phyloP scores from a whole-genome alignment of 345 rosid species.

The Linum lewisii region DNA sequence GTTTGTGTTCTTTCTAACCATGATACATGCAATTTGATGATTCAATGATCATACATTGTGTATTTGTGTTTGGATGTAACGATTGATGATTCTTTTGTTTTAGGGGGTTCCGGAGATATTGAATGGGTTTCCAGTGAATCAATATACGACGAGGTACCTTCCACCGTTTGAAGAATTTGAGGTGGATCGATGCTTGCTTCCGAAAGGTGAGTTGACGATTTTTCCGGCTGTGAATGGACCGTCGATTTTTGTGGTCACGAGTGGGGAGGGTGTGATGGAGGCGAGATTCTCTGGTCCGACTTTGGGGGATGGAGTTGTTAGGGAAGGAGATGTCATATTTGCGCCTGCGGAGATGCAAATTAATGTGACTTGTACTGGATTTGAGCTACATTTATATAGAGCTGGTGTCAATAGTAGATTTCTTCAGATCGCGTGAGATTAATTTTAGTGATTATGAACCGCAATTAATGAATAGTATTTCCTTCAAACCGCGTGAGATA shows the following conservation, averaged over 20 bases:
- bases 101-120: slow-evolving; percentile 52
- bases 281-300: slow-evolving; percentile 16
- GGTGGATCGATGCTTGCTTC: slow-evolving; percentile 69
- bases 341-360: slow-evolving; percentile 59
- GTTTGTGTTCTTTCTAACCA: too few species aligned
- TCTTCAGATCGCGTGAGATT: slow-evolving; percentile 30
- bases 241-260: slow-evolving; percentile 52
- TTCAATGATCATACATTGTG: too few species aligned
- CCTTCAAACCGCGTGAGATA: too few species aligned
- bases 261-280: slow-evolving; percentile 53
- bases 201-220: slow-evolving; percentile 42
- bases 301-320: slow-evolving; percentile 19
- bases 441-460: too few species aligned
- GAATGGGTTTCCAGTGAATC: slow-evolving; percentile 51
- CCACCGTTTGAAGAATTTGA: slow-evolving; percentile 95
- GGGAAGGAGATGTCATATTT: slow-evolving; percentile 69
- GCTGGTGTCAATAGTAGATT: slow-evolving; percentile 74
- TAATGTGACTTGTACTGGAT: slow-evolving; percentile 27
- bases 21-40: too few species aligned
- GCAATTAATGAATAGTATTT: too few species aligned
- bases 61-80: too few species aligned
- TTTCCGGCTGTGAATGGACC: slow-evolving; percentile 78
- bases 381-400: slow-evolving; percentile 64
- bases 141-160: slow-evolving; percentile 65
- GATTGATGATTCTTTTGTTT: neutral